These are phyloP conservation scores for Russula foetens DNA, from an alignment of 768 basidiomycete species.

Conservation along the genomic window DNA sequence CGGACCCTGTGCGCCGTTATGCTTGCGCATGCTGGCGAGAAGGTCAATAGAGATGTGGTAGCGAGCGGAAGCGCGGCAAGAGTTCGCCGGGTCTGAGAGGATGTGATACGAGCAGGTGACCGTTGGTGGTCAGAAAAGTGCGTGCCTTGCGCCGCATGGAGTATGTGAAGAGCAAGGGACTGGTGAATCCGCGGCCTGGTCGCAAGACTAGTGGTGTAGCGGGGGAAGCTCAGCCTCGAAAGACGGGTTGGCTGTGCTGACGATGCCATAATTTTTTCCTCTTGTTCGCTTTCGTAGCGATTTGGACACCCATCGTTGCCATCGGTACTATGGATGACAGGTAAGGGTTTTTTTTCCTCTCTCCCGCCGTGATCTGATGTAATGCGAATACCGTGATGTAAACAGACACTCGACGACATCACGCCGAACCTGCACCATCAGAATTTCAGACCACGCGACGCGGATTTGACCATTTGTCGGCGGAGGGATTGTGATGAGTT, in stretches of 20 bases:
- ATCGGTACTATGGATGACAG: not conserved
- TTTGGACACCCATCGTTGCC: not conserved
- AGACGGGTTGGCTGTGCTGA: slow-evolving; percentile 5
- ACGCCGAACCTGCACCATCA: too few relatives aligned
- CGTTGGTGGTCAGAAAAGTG: slow-evolving; percentile 17
- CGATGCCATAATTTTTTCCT: slow-evolving; percentile 17
- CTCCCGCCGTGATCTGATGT: not conserved
- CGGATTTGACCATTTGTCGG: not conserved
- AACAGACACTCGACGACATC: too few relatives aligned
- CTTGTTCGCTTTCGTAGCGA: slow-evolving; percentile 16
- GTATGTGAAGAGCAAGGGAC: slow-evolving; percentile 17
- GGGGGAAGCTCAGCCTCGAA: slow-evolving; percentile 13
- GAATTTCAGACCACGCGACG: too few relatives aligned
- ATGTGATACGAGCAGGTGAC: not conserved
- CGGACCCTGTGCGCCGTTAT: slow-evolving; percentile 3
- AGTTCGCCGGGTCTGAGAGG: not conserved
- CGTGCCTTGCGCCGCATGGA: not conserved
- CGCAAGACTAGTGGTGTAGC: slow-evolving; percentile 13
- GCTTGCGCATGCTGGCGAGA: not conserved
- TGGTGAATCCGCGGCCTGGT: slow-evolving; percentile 8
- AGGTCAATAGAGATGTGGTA: not conserved
- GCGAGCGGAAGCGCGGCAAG: slow-evolving; percentile 9
- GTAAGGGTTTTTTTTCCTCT: not conserved
- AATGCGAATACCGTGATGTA: not conserved
- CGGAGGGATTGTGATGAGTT: not conserved